A percentile compares a stretch with the other conserved stretches of the same genome.
Evolutionary conservation across 2,329 filamentous ascomycete species (phyloP).

Genomic region (Colletotrichum euphorbiae): DNA sequence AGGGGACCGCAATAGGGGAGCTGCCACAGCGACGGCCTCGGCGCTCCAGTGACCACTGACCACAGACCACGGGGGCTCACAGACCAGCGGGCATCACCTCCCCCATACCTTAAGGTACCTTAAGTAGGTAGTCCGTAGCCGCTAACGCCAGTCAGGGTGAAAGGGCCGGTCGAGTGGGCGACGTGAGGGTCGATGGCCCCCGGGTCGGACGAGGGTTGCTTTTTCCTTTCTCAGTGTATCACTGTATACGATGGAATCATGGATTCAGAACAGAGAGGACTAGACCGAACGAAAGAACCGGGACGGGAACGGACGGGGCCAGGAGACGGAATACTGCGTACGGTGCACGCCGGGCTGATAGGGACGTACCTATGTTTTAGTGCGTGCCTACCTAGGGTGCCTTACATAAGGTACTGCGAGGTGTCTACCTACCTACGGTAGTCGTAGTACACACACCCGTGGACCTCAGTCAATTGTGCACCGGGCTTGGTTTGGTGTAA

Average conservation of each 20-base stretch:
- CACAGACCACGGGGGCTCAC: conserved; percentile 34
- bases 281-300: background rate
- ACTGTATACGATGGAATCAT: background rate
- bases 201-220: background rate
- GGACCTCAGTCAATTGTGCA: too few species aligned
- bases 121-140: background rate
- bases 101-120: background rate
- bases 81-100: background rate
- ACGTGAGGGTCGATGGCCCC: conserved; percentile 15
- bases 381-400: too few species aligned
- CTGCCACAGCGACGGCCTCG: conserved; percentile 20
- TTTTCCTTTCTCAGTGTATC: background rate
- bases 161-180: conserved; percentile 34
- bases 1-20: background rate
- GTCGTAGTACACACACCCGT: too few species aligned
- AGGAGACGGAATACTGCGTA: conserved; percentile 22
- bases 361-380: background rate
- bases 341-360: conserved; percentile 16
- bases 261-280: conserved; percentile 3
- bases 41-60: conserved; percentile 23
- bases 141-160: conserved; percentile 35
- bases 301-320: conserved; percentile 6
- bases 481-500: too few species aligned
- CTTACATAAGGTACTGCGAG: background rate
- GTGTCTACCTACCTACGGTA: background rate